These are phyloP conservation scores for Urtica urens DNA, from an alignment of 306 rosid genomes.

Conservation along the genomic window DNA sequence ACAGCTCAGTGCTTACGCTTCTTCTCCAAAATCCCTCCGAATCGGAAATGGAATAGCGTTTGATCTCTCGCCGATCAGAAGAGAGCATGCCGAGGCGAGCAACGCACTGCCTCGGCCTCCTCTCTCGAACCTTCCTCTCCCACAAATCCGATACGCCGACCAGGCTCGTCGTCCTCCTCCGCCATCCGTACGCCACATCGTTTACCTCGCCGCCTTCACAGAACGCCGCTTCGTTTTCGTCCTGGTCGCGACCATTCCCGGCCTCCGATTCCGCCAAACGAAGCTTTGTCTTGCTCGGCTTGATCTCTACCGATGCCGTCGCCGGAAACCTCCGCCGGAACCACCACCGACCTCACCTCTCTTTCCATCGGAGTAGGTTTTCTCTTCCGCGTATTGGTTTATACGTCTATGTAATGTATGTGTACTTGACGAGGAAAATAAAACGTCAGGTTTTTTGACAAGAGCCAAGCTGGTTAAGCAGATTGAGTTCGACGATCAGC, in stretches of 20 bases:
- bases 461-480: conserved; percentile 53
- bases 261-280: conserved; percentile 16
- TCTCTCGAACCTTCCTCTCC: conserved; percentile 24
- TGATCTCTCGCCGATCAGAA: too few species aligned
- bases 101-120: conserved; percentile 13
- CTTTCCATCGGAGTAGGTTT: conserved; percentile 38
- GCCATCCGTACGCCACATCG: conserved; percentile 11
- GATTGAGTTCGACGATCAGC: conserved; percentile 58
- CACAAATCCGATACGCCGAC: conserved; percentile 3
- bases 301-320: conserved; percentile 17
- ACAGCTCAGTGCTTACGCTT: too few species aligned
- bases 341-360: conserved; percentile 17
- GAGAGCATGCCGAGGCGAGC: conserved; percentile 11
- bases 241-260: conserved; percentile 8
- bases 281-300: conserved; percentile 19
- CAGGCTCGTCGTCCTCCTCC: conserved; percentile 11
- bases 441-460: conserved; percentile 48
- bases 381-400: background rate
- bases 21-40: too few species aligned
- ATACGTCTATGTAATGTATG: background rate
- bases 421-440: background rate
- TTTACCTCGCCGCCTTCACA: background rate
- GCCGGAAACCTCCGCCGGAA: conserved; percentile 4
- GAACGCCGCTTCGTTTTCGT: conserved; percentile 5
- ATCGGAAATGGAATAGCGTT: too few species aligned